These are phyloP conservation scores for Xylaria bambusicola DNA, from an alignment of 495 filamentous ascomycete genomes.

Conservation along the genomic window DNA sequence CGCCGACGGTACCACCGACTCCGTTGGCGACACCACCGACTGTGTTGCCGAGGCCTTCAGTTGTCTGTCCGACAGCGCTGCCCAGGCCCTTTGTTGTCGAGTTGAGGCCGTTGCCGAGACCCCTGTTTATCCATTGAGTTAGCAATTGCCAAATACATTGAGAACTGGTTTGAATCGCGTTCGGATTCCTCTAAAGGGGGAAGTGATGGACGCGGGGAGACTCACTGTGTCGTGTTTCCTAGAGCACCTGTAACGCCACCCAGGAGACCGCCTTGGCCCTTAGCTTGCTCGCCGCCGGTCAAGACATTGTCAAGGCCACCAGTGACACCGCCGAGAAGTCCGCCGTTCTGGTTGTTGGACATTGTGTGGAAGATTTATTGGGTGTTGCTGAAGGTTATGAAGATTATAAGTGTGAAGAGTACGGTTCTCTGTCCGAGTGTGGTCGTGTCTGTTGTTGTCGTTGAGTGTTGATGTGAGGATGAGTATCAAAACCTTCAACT, in stretches of 20 bases:
- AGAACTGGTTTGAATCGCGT: too few relatives aligned
- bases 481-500: not conserved
- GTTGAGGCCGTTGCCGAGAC: constrained; percentile 38
- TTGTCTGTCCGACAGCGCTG: constrained; percentile 38
- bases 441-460: not conserved
- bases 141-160: too few relatives aligned
- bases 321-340: constrained; percentile 43
- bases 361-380: constrained; percentile 21
- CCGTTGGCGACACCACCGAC: constrained; percentile 29
- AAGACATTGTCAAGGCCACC: constrained; percentile 43
- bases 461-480: not conserved
- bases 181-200: too few relatives aligned
- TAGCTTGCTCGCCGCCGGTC: constrained; percentile 42
- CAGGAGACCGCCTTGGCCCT: constrained; percentile 45
- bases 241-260: constrained; percentile 35
- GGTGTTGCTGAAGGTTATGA: not conserved
- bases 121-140: too few relatives aligned
- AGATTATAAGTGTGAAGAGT: not conserved
- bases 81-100: constrained; percentile 38
- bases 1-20: constrained; percentile 28
- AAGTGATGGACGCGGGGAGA: too few relatives aligned
- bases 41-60: constrained; percentile 35
- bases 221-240: constrained; percentile 37
- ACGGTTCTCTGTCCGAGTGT: not conserved
- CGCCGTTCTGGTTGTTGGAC: constrained; percentile 37